These are phyloP conservation scores for Chalciporus sp. DNA, from an alignment of 1,284 basidiomycete genomes.

Conservation along the genomic window DNA sequence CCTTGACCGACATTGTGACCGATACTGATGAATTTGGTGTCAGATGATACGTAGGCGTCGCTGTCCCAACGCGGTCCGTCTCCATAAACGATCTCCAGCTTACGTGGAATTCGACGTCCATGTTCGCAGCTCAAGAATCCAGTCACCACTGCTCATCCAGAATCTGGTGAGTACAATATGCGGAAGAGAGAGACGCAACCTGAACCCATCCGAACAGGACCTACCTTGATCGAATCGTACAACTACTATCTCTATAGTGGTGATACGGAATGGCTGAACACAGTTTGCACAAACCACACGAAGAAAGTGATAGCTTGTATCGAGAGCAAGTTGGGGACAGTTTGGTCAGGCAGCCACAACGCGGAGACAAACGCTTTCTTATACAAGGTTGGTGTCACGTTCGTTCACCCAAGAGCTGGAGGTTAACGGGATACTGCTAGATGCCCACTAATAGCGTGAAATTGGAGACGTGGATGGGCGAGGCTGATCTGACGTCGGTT, in stretches of 20 bases:
- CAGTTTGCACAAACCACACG: slow-evolving; percentile 48
- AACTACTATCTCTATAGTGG: slow-evolving; percentile 51
- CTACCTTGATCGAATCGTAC: slow-evolving; percentile 51
- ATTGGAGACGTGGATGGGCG: slow-evolving; percentile 9
- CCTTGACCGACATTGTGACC: not conserved
- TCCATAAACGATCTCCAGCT: not conserved
- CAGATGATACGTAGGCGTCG: not conserved
- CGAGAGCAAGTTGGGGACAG: slow-evolving; percentile 50
- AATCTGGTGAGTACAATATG: no score
- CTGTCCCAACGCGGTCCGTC: not conserved
- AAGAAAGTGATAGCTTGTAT: slow-evolving; percentile 48
- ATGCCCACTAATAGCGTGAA: no score
- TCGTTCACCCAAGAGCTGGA: no score
- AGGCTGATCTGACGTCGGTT: slow-evolving; percentile 32
- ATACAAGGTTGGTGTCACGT: no score
- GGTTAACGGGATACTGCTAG: no score
- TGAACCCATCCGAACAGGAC: slow-evolving; percentile 34
- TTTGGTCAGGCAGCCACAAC: slow-evolving; percentile 36
- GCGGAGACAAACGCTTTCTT: no score
- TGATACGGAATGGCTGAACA: slow-evolving; percentile 43
- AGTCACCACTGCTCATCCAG: not conserved
- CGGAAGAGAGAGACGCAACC: no score
- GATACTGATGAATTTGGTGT: not conserved
- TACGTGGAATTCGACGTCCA: not conserved
- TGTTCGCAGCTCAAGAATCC: not conserved